These are phyloP conservation scores for Candida loeiensis DNA, from an alignment of 805 yeast species.

Conservation along the genomic window DNA sequence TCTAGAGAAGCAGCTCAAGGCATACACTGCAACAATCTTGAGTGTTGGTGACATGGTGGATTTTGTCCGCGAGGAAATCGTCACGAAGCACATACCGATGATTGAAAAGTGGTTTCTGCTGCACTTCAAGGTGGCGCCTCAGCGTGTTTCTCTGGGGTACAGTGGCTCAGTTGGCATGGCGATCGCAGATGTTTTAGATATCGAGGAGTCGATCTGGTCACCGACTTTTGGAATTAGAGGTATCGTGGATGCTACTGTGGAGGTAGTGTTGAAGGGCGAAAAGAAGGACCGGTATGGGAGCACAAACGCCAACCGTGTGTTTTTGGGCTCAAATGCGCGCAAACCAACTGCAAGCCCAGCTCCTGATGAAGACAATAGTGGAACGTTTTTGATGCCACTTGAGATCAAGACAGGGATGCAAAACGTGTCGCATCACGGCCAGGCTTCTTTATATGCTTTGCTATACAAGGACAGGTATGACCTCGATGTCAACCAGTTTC, in stretches of 20 bases:
- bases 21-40: conserved; percentile 48
- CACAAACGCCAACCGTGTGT: not conserved
- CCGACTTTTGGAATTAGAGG: conserved; percentile 90
- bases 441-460: conserved; percentile 76
- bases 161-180: conserved; percentile 9
- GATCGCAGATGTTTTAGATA: conserved; percentile 65
- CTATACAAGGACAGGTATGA: conserved; percentile 78
- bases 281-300: not conserved
- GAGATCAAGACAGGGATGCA: conserved; percentile 87
- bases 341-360: not conserved
- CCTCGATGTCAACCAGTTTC: conserved; percentile 57
- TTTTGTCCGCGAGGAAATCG: conserved; percentile 41
- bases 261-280: conserved; percentile 17
- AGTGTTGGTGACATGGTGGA: conserved; percentile 50
- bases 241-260: conserved; percentile 80
- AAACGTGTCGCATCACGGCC: conserved; percentile 74
- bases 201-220: conserved; percentile 91
- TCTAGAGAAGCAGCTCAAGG: conserved; percentile 40
- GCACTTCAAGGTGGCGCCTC: conserved; percentile 30
- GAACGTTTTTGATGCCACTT: conserved; percentile 61
- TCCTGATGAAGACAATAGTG: not conserved
- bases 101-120: conserved; percentile 51
- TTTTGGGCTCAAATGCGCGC: not conserved
- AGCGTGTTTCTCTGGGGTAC: conserved; percentile 9
- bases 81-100: conserved; percentile 45